A percentile compares a stretch with the other conserved stretches of the same genome.
These are phyloP conservation scores for Cladosporium sp. DNA, from an alignment of 2,329 filamentous ascomycete genomes.

Conservation along the genomic window DNA sequence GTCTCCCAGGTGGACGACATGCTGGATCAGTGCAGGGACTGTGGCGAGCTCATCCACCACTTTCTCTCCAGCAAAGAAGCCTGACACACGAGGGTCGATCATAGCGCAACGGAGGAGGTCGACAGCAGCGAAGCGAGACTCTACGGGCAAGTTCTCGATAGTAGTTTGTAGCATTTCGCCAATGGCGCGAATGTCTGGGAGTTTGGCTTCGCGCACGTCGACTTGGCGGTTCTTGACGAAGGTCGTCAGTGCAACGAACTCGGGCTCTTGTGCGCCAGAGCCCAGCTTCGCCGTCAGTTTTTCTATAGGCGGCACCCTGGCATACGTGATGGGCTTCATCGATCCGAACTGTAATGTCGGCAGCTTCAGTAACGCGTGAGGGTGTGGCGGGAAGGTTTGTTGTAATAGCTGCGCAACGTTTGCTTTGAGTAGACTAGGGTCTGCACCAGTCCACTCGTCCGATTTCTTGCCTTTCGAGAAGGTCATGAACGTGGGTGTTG, in stretches of 20 bases:
- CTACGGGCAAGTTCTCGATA: conserved; percentile 54
- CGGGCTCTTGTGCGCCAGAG: conserved; percentile 55
- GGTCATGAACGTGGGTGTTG: conserved; percentile 87
- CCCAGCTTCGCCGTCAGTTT: conserved; percentile 83
- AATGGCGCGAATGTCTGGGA: conserved; percentile 71
- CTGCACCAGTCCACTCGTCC: conserved; percentile 78
- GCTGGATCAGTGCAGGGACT: conserved; percentile 60
- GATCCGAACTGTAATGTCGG: conserved; percentile 67
- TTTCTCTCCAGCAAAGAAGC: conserved; percentile 77
- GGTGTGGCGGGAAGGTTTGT: conserved; percentile 74
- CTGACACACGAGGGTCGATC: conserved; percentile 74
- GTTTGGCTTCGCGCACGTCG: conserved; percentile 63
- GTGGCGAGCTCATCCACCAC: conserved; percentile 54
- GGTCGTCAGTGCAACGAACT: conserved; percentile 63
- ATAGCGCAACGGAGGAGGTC: conserved; percentile 80
- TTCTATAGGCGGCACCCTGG: conserved; percentile 76
- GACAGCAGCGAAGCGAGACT: conserved; percentile 75
- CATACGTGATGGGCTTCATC: conserved; percentile 69
- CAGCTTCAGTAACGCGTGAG: conserved; percentile 69
- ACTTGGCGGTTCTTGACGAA: conserved; percentile 68
- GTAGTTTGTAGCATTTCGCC: conserved; percentile 38
- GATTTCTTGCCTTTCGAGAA: conserved; percentile 75
- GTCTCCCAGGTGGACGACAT: conserved; percentile 57
- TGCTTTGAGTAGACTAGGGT: conserved; percentile 64
- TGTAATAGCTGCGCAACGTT: conserved; percentile 74